Percentiles rank a stretch among this genome's conserved stretches.
Evolutionary conservation across 108 stramenopile species (phyloP).

Genomic region (Fistulifera solaris): DNA sequence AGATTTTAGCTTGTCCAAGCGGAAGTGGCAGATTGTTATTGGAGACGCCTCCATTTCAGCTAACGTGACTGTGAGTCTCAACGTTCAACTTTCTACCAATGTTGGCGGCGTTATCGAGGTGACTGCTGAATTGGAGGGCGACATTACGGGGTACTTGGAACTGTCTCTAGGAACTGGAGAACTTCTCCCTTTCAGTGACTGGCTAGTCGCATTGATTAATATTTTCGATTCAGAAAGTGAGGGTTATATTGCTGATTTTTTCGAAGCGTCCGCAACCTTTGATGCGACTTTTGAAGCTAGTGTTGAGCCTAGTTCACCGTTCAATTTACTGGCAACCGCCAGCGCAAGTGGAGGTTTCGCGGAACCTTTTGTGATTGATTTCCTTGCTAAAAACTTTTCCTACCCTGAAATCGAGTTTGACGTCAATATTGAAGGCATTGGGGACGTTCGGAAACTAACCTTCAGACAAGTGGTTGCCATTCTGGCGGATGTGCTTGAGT

Average conservation of each 20-base stretch:
- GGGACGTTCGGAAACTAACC: conserved; percentile 19
- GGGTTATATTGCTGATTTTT: background rate
- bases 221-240: conserved; percentile 7
- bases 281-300: conserved; percentile 17
- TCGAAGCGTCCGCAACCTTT: conserved; percentile 12
- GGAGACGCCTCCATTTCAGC: conserved; percentile 12
- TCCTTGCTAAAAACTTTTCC: conserved; percentile 3
- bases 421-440: conserved; percentile 20
- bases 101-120: conserved; percentile 2
- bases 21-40: conserved; percentile 11
- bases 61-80: conserved; percentile 14
- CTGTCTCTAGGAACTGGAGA: conserved; percentile 7
- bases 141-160: conserved; percentile 4
- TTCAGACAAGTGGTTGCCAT: conserved; percentile 22
- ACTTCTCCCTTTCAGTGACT: conserved; percentile 6
- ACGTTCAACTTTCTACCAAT: background rate
- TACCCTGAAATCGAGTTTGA: conserved; percentile 9
- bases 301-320: conserved; percentile 7
- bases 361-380: conserved; percentile 9
- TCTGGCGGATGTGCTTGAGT: conserved; percentile 12
- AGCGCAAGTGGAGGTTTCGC: conserved; percentile 9
- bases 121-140: conserved; percentile 11
- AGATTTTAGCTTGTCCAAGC: conserved; percentile 9
- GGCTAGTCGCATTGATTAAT: conserved; percentile 3
- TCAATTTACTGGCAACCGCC: conserved; percentile 1